Conservation (phyloP, 2,329 filamentous ascomycete genomes). For the Alternaria gansuensis region DNA sequence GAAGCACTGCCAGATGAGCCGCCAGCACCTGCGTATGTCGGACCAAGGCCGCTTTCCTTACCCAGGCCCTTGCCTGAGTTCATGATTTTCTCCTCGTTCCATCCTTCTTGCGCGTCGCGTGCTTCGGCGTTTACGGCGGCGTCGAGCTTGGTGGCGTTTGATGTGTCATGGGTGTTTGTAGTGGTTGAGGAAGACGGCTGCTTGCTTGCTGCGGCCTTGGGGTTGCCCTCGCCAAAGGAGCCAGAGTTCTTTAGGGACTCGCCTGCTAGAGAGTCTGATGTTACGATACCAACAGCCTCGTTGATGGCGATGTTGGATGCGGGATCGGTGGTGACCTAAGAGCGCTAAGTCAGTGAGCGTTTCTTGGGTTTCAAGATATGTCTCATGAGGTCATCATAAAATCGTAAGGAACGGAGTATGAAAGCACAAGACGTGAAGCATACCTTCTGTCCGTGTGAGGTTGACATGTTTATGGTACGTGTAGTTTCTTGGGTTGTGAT, state of each 20-base stretch:
- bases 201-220: constrained; percentile 59
- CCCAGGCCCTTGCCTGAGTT: constrained; percentile 53
- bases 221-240: constrained; percentile 67
- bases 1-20: constrained; percentile 45
- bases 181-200: constrained; percentile 64
- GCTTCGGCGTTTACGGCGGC: constrained; percentile 58
- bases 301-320: constrained; percentile 57
- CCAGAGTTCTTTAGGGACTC: constrained; percentile 72
- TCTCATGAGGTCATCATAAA: background rate
- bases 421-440: background rate
- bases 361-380: background rate
- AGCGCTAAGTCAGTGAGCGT: constrained; percentile 13
- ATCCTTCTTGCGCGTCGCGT: constrained; percentile 55
- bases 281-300: constrained; percentile 71
- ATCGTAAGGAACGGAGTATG: background rate
- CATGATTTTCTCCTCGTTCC: constrained; percentile 53
- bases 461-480: constrained; percentile 18
- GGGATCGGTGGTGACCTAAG: constrained; percentile 60
- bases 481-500: background rate
- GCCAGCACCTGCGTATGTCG: constrained; percentile 45
- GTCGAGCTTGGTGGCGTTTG: constrained; percentile 60
- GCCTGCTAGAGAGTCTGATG: constrained; percentile 76
- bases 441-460: constrained; percentile 36
- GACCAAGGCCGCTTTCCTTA: constrained; percentile 48
- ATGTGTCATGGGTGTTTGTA: constrained; percentile 65